Evolutionary conservation across 2,329 filamentous ascomycete genomes (phyloP).

Genomic region (Fusarium nematophilum): DNA sequence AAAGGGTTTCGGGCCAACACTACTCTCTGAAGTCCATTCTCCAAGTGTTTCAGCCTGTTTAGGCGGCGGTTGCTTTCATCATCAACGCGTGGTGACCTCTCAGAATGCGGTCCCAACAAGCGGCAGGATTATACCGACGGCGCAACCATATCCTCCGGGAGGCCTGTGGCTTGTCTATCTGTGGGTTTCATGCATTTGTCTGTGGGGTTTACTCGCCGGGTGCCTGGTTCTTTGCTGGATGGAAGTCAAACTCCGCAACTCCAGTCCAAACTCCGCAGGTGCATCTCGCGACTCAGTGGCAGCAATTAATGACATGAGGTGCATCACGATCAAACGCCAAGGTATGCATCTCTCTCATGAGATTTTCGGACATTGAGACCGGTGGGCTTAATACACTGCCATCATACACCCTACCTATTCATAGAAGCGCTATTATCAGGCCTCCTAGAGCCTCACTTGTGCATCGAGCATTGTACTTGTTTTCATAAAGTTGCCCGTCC

Average conservation of each 20-base stretch:
- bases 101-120: neutral
- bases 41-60: neutral
- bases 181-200: slow-evolving; percentile 5
- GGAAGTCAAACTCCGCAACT: neutral
- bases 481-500: neutral
- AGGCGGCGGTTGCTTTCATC: neutral
- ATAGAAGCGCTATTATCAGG: too few species aligned
- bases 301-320: too few species aligned
- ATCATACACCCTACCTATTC: too few species aligned
- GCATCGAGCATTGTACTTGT: too few species aligned
- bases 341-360: too few species aligned
- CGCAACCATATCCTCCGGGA: slow-evolving; percentile 28
- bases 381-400: too few species aligned
- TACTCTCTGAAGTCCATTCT: neutral
- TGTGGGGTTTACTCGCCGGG: neutral
- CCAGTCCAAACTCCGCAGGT: neutral
- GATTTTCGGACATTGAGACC: too few species aligned
- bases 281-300: too few species aligned
- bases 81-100: too few species aligned
- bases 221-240: neutral
- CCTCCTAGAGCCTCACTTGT: too few species aligned
- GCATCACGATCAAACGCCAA: too few species aligned
- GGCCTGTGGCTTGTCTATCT: neutral
- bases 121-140: slow-evolving; percentile 32
- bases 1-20: slow-evolving; percentile 4